These are phyloP conservation scores for Quercus engelmannii DNA, from an alignment of 306 rosid genomes.

Conservation along the genomic window DNA sequence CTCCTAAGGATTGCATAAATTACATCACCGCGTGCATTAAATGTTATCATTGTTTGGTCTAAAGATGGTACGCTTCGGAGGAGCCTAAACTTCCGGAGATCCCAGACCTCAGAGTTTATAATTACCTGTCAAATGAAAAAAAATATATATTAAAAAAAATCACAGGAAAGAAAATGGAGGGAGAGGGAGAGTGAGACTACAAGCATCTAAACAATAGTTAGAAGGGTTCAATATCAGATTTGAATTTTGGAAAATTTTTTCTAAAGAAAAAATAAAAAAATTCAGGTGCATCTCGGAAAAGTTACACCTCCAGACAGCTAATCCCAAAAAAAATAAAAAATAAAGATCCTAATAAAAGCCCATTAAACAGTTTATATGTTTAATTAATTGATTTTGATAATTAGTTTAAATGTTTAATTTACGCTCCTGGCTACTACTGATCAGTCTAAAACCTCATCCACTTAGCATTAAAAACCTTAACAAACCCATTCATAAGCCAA, in stretches of 20 bases:
- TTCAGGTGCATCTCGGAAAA: too few species aligned
- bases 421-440: neutral
- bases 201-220: neutral
- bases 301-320: neutral
- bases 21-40: conserved; percentile 93
- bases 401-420: neutral
- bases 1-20: conserved; percentile 94
- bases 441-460: neutral
- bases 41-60: conserved; percentile 86
- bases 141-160: neutral
- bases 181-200: conserved; percentile 11
- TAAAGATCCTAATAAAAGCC: neutral
- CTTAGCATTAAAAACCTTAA: neutral
- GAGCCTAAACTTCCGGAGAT: conserved; percentile 84
- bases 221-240: neutral
- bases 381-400: too few species aligned
- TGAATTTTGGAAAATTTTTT: neutral
- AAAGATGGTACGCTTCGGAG: conserved; percentile 92
- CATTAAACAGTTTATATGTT: neutral
- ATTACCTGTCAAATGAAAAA: conserved; percentile 53
- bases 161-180: neutral
- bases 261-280: neutral
- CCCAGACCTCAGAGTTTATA: conserved; percentile 99
- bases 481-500: neutral
- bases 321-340: neutral